Evolutionary conservation across 352 stramenopile species (phyloP), one percentile per base, ranked within the genome.

Genomic region (Pythium pyrilobum): DNA sequence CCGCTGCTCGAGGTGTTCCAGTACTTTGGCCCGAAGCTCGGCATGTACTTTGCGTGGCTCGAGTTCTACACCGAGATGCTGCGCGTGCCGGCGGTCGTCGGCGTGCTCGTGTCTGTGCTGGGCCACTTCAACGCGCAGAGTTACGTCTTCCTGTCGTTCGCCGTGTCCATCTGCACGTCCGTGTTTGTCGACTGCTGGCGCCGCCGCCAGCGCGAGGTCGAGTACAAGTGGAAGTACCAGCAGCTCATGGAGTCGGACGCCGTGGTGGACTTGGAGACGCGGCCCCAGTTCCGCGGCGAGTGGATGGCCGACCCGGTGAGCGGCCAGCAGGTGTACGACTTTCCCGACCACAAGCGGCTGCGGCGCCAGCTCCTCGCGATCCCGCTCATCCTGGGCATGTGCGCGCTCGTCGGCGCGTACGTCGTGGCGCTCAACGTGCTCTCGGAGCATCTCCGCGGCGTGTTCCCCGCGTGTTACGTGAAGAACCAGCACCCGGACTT

Each of bases 51-150:
- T 52, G 72, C 75, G 1, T 95, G 81, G 68, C 65, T 96, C 48
- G 74, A 77, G n/a, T 95, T 89, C 46, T 95, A 94, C 69, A 95
- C 87, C 5, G 61, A 71, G 16, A 80, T 89, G 68, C 66, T 96
- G 20, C 31, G 89, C 2, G 38, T 81, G 0, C 80, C 84, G 8
- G 69, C 64, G 1, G 50, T 81, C 16, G 62, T 72, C 13, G 85
- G 85, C 10, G 49, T 89, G 6, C 34, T 74, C 0, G 60, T 92
- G 15, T 85, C 70, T 28, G 55, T 76, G 2, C 36, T 83, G 3
- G 67, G 62, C 20, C 44, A 67, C n/a, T 46, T 83, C 27, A 66
- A 70, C 27, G 66, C 69, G 2, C 59, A 71, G 28, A 78, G 66
- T 50, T 83, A 81, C 51, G 72, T 62, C 4, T 15, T 79, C 4